Evolutionary conservation across 1,139 yeast species (phyloP), one percentile per base, ranked within the genome.

Genomic region (Diutina ranongensis): DNA sequence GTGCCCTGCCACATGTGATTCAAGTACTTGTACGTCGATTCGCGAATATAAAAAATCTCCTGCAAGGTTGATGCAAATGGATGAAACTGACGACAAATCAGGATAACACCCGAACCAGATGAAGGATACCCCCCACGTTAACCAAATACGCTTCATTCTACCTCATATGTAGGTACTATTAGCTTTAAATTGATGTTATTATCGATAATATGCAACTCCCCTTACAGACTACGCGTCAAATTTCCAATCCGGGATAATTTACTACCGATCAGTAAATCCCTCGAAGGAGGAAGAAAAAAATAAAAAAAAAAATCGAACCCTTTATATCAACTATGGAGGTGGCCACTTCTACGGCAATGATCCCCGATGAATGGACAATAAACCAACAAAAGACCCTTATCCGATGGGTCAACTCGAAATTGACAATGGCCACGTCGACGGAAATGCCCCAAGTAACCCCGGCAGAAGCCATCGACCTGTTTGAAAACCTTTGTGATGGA

Each of bases 361-460:
- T 36, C 10, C 18, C 41, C 18, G 41, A 36, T 25, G 41, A 36
- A 25, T 36, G 41, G 41, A 36, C 41, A 25, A 13, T 22, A 15
- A 21, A 36, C 18, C 41, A 36, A n/a, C 28, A 36, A 22, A 36
- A 36, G 41, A 36, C 31, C 12, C 41, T 36, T 22, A 21, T 36
- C 20, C 28, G 41, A 5, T 36, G 41, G 41, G 41, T 36, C 27
- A 36, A 36, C 19, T 12, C 31, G 18, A 36, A 36, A 31, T 15
- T 36, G 18, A 19, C n/a, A 18, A 8, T 9, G 31, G 41, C 41
- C 12, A 36, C 41, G 19, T 28, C 21, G 8, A 10, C 18, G 9
- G 25, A 36, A 10, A 36, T 36, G 41, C 41, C 41, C 41, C 15
- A 36, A 8, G 41, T 36, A 5, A 36, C 41, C 2, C 15, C 40